Base-by-base conservation (phyloP, 2,329 filamentous ascomycete genomes). In the Pseudopyrenochaeta lycopersici region DNA sequence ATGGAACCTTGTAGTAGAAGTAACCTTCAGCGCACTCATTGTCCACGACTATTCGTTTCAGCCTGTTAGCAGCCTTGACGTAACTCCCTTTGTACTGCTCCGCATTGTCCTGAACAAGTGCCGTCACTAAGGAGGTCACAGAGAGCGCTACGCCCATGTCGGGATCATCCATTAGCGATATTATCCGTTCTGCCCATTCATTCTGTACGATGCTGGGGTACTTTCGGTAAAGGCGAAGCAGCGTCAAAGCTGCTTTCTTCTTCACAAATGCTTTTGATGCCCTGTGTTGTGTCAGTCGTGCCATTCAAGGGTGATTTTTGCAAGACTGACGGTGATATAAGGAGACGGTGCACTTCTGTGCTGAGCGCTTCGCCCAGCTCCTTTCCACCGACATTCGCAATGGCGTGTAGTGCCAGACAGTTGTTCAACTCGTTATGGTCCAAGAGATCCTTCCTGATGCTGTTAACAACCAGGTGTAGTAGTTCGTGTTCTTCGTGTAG, bases 1-100 rank as follows among this genome's bases (percentile, higher is more conserved):
- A 99, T 1, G 95, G 95, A n/a, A 99, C 95, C 71, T 97, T 97
- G 82, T 99, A 99, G 80, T 99, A 99, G 21, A 97, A 85, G 73
- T 99, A 99, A 73, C 98, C 95, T 50, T 87, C 85, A 0, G 91
- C 86, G 69, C 91, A 95, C 66, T 99, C 94, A 60, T 90, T 89
- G 64, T 98, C 94, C 21, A 98, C 88, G 14, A 97, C 84, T 63
- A 98, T 90, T 62, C 91, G 89, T 80, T 97, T 97, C 67, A 99
- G 77, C 51, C 92, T 84, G 57, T 91, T 90, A 0, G 94, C 94
- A 29, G 94, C 94, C 78, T 98, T 99, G 60, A 92, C 88, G 73
- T 97, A 98, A 67, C 91, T 91, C 36, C 92, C 93, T 76, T 90
- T 94, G 82, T 97, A 99, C 70, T 92, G 89, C 1, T 97, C 93